phyloP scores from a whole-genome alignment of 1,284 basidiomycete genomes.

The Vanrija humicola region DNA sequence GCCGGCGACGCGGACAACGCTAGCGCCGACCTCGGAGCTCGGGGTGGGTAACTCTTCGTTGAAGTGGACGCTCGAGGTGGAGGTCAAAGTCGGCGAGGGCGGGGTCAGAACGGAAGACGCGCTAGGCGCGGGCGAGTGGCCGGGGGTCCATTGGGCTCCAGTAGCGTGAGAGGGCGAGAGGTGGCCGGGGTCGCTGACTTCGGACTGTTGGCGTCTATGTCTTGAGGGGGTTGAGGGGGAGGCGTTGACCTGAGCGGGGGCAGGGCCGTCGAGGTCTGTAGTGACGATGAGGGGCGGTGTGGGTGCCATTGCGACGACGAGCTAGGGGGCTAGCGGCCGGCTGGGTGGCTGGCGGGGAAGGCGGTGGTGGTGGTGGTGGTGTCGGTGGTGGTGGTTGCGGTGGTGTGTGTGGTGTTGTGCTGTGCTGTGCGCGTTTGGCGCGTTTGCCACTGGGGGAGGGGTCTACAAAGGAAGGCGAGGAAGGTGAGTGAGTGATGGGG shows the following conservation, averaged over 20 bases:
- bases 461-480: too few relatives aligned
- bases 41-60: conserved; percentile 32
- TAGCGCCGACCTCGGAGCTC: conserved; percentile 11
- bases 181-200: conserved; percentile 19
- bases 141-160: conserved; percentile 5
- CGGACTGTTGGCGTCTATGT: conserved; percentile 13
- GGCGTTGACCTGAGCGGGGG: not conserved
- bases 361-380: too few relatives aligned
- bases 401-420: too few relatives aligned
- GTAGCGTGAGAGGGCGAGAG: conserved; percentile 25
- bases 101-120: conserved; percentile 28
- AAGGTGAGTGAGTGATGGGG: too few relatives aligned
- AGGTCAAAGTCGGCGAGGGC: conserved; percentile 40
- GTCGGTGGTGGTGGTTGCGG: too few relatives aligned
- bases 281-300: conserved; percentile 37
- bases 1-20: conserved; percentile 64
- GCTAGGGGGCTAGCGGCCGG: too few relatives aligned
- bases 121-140: conserved; percentile 20
- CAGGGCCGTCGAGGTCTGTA: conserved; percentile 30
- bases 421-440: too few relatives aligned
- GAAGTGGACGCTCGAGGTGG: conserved; percentile 36
- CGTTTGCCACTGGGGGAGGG: too few relatives aligned
- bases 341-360: too few relatives aligned
- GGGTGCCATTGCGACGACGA: conserved; percentile 4
- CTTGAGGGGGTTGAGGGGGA: conserved; percentile 10